Evolutionary conservation across 1,139 yeast species (phyloP).

Genomic region (Kurtzmaniella quercitrusa): DNA sequence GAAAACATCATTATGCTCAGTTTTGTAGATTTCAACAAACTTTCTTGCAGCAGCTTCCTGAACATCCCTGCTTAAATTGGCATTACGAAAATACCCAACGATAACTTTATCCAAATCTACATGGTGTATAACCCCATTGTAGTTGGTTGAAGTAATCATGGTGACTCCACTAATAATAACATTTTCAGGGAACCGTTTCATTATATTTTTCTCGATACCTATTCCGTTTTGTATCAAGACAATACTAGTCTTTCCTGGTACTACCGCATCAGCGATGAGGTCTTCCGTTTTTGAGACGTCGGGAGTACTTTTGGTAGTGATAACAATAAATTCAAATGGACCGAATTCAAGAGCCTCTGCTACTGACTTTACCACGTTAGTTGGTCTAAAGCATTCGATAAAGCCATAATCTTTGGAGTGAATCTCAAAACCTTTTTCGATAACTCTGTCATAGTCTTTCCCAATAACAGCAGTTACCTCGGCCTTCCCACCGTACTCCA

Average conservation of each 20-base stretch:
- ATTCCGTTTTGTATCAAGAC: conserved; percentile 72
- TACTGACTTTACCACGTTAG: conserved; percentile 36
- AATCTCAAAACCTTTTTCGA: conserved; percentile 51
- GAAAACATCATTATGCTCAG: too few relatives aligned
- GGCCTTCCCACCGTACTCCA: conserved; percentile 40
- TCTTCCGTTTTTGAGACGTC: conserved; percentile 56
- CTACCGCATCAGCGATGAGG: conserved; percentile 53
- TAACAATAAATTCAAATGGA: conserved; percentile 62
- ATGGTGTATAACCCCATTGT: conserved; percentile 48
- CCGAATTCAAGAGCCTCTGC: conserved; percentile 45
- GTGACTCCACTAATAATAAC: conserved; percentile 65
- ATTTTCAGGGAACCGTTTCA: conserved; percentile 53
- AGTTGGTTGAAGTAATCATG: conserved; percentile 62
- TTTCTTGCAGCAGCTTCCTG: too few relatives aligned
- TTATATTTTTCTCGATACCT: conserved; percentile 63
- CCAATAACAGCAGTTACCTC: conserved; percentile 64
- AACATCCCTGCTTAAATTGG: conserved; percentile 13
- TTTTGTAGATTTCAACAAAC: too few relatives aligned
- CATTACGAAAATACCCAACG: conserved; percentile 50
- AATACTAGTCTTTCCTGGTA: conserved; percentile 40
- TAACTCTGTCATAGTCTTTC: conserved; percentile 60
- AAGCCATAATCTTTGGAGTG: conserved; percentile 61
- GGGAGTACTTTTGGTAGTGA: conserved; percentile 73
- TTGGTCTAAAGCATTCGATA: conserved; percentile 51
- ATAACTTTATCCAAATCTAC: conserved; percentile 39